These are phyloP conservation scores for Cicer chorassanicum DNA, from an alignment of 306 rosid species.

Conservation along the genomic window DNA sequence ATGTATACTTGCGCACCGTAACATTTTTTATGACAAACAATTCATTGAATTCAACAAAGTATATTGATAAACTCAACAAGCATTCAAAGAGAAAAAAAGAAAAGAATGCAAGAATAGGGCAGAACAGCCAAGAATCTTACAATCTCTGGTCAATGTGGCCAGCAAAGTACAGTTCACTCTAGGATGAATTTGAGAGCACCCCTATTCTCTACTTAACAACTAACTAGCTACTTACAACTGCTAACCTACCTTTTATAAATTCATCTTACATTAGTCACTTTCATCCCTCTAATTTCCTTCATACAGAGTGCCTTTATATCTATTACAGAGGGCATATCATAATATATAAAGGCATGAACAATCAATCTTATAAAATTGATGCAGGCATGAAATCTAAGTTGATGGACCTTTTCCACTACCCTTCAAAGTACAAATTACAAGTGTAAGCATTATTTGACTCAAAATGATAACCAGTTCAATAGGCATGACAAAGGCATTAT, in stretches of 20 bases:
- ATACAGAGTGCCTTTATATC: too few relatives aligned
- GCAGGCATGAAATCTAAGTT: conserved; percentile 26
- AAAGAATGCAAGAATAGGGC: not conserved
- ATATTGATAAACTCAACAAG: not conserved
- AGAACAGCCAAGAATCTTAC: not conserved
- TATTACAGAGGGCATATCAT: not conserved
- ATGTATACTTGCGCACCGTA: not conserved
- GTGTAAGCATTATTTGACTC: conserved; percentile 26
- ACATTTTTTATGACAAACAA: conserved; percentile 14
- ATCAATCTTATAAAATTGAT: not conserved
- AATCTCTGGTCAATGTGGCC: not conserved
- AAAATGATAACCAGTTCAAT: not conserved
- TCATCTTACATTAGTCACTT: too few relatives aligned
- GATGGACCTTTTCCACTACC: not conserved
- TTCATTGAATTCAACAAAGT: not conserved
- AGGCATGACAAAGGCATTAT: conserved; percentile 11
- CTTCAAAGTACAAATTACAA: conserved; percentile 31
- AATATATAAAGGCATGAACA: conserved; percentile 7
- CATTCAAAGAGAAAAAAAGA: not conserved
- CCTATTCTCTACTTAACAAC: too few relatives aligned
- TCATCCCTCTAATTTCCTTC: too few relatives aligned
- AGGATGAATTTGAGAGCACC: not conserved
- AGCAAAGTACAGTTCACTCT: not conserved
- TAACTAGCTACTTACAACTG: too few relatives aligned
- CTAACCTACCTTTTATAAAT: too few relatives aligned